Evolutionary conservation across 176 grass and related monocot genomes (phyloP).

Genomic region (Aegilops umbellulata): DNA sequence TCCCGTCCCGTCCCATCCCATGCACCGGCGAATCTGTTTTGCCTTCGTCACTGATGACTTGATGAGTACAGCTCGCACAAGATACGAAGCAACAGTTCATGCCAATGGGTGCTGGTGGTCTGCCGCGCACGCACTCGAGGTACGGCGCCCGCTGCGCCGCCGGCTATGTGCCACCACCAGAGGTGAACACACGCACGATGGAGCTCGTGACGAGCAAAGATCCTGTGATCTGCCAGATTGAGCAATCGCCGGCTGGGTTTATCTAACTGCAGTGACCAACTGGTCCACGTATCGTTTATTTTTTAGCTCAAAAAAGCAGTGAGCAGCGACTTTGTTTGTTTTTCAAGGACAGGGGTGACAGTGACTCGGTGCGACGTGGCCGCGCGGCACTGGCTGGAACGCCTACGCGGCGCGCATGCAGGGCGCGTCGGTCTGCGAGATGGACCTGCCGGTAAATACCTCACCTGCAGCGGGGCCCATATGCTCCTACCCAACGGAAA

Average conservation of each 20-base stretch:
- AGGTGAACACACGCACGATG: too few relatives aligned
- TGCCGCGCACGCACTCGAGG: neutral
- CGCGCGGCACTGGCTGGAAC: neutral
- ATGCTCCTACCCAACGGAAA: neutral
- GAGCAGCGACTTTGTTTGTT: too few relatives aligned
- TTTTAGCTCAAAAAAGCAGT: too few relatives aligned
- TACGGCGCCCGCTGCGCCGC: neutral
- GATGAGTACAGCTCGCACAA: neutral
- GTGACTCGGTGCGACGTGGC: neutral
- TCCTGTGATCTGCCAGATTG: too few relatives aligned
- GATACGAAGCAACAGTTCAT: neutral
- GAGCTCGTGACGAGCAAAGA: too few relatives aligned
- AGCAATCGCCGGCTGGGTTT: too few relatives aligned
- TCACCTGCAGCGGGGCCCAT: neutral
- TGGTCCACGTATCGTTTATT: too few relatives aligned
- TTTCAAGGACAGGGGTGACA: too few relatives aligned
- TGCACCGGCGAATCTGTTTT: neutral
- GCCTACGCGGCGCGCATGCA: conserved; percentile 47
- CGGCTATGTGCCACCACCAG: too few relatives aligned
- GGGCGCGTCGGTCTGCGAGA: neutral
- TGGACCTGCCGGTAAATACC: neutral
- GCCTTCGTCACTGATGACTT: neutral
- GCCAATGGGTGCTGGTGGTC: neutral
- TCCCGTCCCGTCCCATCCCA: neutral
- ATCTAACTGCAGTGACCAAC: too few relatives aligned